These are phyloP conservation scores for Blastocystis sp. DNA, from an alignment of 352 stramenopile genomes.

Conservation along the genomic window DNA sequence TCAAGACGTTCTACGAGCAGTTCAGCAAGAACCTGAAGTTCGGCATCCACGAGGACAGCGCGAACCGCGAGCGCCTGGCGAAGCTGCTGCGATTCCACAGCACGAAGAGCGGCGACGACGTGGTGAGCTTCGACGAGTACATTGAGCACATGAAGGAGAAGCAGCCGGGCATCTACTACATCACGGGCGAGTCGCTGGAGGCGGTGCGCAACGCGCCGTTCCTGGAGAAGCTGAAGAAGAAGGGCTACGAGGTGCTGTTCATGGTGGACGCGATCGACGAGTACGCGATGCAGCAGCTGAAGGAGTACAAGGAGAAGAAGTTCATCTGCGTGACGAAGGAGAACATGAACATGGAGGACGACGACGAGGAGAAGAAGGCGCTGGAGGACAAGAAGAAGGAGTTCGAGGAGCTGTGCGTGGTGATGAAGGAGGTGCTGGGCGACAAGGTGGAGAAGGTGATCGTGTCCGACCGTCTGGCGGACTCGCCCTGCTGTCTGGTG, in stretches of 20 bases:
- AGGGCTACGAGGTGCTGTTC: conserved; percentile 98
- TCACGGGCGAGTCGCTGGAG: conserved; percentile 77
- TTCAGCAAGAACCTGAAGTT: too few relatives aligned
- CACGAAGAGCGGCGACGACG: conserved; percentile 96
- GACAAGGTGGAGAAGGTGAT: conserved; percentile 99
- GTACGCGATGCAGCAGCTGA: conserved; percentile 76
- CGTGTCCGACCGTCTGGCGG: conserved; percentile 95
- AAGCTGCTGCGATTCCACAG: conserved; percentile 98
- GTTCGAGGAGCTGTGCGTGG: too few relatives aligned
- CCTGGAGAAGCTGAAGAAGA: conserved; percentile 85
- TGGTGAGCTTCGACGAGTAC: conserved; percentile 76
- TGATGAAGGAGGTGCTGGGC: too few relatives aligned
- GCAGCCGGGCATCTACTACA: conserved; percentile 99
- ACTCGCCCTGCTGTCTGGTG: conserved; percentile 95
- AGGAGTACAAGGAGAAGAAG: conserved; percentile 74
- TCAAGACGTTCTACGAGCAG: conserved; percentile 82
- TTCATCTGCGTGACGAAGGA: too few relatives aligned
- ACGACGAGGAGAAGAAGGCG: too few relatives aligned
- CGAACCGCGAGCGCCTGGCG: conserved; percentile 96
- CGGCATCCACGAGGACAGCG: conserved; percentile 95
- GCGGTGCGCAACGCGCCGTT: too few relatives aligned
- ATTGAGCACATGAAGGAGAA: conserved; percentile 90
- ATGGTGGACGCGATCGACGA: conserved; percentile 76
- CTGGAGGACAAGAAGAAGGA: too few relatives aligned
- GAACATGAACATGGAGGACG: too few relatives aligned